Percentiles rank a stretch among this genome's conserved stretches.
These are phyloP conservation scores for Leishmania aethiopica DNA, from an alignment of 208 protist species.

Conservation along the genomic window DNA sequence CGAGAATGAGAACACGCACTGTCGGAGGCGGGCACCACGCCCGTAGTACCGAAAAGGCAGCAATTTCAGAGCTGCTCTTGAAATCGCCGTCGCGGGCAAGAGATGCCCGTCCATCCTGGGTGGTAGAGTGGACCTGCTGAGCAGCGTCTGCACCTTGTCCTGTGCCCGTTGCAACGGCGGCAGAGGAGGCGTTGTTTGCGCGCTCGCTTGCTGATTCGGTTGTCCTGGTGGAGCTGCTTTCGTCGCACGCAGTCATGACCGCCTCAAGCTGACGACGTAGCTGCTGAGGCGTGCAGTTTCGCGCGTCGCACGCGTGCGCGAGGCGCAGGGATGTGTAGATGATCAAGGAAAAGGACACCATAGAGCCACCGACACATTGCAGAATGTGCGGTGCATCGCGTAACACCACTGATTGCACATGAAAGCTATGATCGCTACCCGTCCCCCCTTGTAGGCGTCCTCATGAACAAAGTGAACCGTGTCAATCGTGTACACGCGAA, in stretches of 20 bases:
- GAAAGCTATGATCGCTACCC: slow-evolving; percentile 52
- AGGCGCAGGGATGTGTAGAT: slow-evolving; percentile 38
- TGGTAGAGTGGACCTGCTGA: not conserved
- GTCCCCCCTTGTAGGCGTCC: slow-evolving; percentile 40
- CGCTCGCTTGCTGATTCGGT: not conserved
- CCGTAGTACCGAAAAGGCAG: not conserved
- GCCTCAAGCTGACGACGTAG: slow-evolving; percentile 1
- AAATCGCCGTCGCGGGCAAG: not conserved
- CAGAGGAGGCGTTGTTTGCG: not conserved
- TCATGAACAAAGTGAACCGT: slow-evolving; percentile 83
- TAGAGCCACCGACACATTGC: slow-evolving; percentile 78
- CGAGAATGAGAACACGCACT: slow-evolving; percentile 56
- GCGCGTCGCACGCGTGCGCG: slow-evolving; percentile 7
- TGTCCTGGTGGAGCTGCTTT: not conserved
- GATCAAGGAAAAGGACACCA: slow-evolving; percentile 73
- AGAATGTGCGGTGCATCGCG: slow-evolving; percentile 50
- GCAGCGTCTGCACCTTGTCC: not conserved
- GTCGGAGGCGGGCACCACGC: slow-evolving; percentile 30
- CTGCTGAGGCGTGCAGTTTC: not conserved
- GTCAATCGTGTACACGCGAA: slow-evolving; percentile 33
- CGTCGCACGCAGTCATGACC: not conserved
- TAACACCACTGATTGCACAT: slow-evolving; percentile 73
- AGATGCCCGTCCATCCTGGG: not conserved
- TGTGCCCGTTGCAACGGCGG: not conserved
- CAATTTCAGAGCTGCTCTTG: not conserved